Percentiles rank a stretch among this genome's conserved stretches.
phyloP scores from a whole-genome alignment of 179 eudicot species.

The Nepenthes alata region DNA sequence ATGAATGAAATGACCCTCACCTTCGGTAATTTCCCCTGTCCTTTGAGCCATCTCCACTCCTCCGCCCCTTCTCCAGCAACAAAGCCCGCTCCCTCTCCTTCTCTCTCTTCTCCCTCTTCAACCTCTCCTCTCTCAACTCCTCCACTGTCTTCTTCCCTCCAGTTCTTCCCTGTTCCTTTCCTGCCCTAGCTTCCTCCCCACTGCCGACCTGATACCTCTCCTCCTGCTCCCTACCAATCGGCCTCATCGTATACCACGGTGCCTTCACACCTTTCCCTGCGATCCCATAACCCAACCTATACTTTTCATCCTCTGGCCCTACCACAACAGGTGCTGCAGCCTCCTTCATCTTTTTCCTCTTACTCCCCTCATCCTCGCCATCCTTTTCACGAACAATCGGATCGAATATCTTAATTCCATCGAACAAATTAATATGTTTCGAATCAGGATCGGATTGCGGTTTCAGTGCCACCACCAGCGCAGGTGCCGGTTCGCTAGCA shows the following conservation, averaged over 20 bases:
- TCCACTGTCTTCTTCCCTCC: constrained; percentile 53
- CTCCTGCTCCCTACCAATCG: constrained; percentile 5
- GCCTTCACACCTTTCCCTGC: constrained; percentile 80
- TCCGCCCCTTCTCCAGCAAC: constrained; percentile 24
- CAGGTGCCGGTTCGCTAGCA: neutral
- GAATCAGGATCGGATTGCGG: constrained; percentile 28
- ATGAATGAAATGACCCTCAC: constrained; percentile 5
- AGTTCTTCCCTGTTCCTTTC: constrained; percentile 12
- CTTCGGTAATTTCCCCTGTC: constrained; percentile 15
- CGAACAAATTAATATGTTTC: constrained; percentile 74
- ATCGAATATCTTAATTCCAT: constrained; percentile 81
- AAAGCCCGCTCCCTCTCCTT: constrained; percentile 65
- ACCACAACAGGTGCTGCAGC: constrained; percentile 29
- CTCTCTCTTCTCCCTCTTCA: constrained; percentile 75
- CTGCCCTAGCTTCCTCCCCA: constrained; percentile 35
- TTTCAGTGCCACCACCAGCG: constrained; percentile 6
- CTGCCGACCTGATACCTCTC: constrained; percentile 3
- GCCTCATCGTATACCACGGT: constrained; percentile 69
- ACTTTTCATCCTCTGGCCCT: constrained; percentile 80
- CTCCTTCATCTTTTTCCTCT: constrained; percentile 26
- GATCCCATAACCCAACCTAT: constrained; percentile 73
- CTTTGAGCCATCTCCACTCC: constrained; percentile 10
- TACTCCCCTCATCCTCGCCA: constrained; percentile 20
- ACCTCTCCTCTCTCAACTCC: constrained; percentile 78
- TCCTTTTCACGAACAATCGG: constrained; percentile 32